A percentile compares a stretch with the other conserved stretches of the same genome.
Conservation (phyloP, 2,329 filamentous ascomycete species). For the Aspergillus versicolor region DNA sequence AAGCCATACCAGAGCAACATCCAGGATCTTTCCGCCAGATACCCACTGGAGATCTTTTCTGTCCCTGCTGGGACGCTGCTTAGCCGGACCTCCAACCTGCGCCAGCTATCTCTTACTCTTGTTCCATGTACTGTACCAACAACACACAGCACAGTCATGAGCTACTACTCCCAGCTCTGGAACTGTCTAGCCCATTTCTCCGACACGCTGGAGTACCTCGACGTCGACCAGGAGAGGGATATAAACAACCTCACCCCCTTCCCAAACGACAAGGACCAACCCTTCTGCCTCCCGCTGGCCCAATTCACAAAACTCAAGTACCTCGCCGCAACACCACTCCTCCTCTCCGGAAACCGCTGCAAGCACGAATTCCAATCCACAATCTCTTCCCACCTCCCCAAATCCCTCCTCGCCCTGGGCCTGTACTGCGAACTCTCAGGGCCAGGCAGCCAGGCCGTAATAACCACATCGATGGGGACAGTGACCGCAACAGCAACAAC, state of each 20-base stretch:
- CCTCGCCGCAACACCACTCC: background rate
- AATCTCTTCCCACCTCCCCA: too few species aligned
- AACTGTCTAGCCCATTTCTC: background rate
- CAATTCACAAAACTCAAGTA: background rate
- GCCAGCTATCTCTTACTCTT: background rate
- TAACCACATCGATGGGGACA: too few species aligned
- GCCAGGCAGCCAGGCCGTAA: too few species aligned
- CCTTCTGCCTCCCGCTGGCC: background rate
- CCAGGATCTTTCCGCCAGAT: background rate
- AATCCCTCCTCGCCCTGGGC: too few species aligned
- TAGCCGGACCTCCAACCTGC: background rate
- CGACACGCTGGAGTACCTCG: background rate
- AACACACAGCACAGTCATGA: background rate
- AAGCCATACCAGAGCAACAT: background rate
- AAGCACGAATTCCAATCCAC: background rate
- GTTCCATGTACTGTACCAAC: background rate
- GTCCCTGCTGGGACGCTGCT: background rate
- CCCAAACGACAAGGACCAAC: background rate
- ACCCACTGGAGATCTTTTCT: too few species aligned
- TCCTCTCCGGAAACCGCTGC: background rate
- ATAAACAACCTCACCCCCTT: background rate
- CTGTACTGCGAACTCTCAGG: too few species aligned
- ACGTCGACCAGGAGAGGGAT: background rate
- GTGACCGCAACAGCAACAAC: too few species aligned
- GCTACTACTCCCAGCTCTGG: background rate